Evolutionary conservation across 2,329 filamentous ascomycete species (phyloP), one percentile per base, ranked within the genome.

Genomic region (Ophiosphaerella korrae): DNA sequence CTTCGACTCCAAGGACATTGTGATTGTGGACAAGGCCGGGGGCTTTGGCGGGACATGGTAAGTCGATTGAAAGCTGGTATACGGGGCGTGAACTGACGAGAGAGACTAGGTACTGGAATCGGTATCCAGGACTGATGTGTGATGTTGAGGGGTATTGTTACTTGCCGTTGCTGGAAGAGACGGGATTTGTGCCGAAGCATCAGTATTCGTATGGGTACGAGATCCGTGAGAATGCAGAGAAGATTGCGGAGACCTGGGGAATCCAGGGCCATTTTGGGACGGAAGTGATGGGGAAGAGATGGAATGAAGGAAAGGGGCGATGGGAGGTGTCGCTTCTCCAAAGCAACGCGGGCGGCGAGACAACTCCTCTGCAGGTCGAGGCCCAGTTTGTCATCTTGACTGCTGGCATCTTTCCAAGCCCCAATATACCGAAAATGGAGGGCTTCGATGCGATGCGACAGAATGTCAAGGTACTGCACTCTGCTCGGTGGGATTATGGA

Each of bases 71-170:
- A 6, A 12, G 7, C 33, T 34, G 14, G 33, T 5, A 8, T 12
- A 34, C 12, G 18, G 18, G 18, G 18, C 18, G 18, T 21, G 18
- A 34, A 14, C 33, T 34, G 33, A 34, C 14, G 9, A 2, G 33
- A 2, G 33, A 14, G 5, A 34, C 14, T n/a, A 34, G 33, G 33
- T 78, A 77, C 56, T 79, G 73, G 70, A 79, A 79, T 42, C 36
- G 72, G 7, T 80, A 79, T 51, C 77, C 78, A 11, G 78, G 78
- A 1, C 48, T 77, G 6, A 71, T 68, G 58, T 86, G 83, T 59
- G 84, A 87, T 57, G 68, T 84, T 3, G 84, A 87, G 65, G 74
- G 77, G 29, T 84, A 82, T 53, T 72, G 78, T 18, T 87, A 87
- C 59, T 66, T 86, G 13, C 83, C 83, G 2, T 66, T 85, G 6